Conservation (phyloP, 2,329 filamentous ascomycete species). For the Penicillium nordicum region DNA sequence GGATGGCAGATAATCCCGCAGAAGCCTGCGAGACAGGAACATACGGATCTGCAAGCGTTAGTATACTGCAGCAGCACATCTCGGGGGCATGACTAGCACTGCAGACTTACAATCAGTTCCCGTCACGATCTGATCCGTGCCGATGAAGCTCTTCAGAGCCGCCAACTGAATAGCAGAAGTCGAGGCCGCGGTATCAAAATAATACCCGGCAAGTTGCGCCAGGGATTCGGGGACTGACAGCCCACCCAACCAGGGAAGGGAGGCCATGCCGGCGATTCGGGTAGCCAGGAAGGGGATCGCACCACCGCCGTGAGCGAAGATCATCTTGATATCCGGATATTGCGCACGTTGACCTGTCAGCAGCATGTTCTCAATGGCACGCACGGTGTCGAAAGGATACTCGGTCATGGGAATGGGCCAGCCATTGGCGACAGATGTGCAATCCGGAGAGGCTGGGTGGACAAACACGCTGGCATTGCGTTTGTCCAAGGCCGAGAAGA, state of each 20-base stretch:
- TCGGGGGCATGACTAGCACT: too few relatives aligned
- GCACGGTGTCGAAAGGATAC: slow-evolving; percentile 27
- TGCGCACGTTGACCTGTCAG: slow-evolving; percentile 15
- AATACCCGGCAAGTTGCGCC: slow-evolving; percentile 23
- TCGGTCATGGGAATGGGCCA: slow-evolving; percentile 21
- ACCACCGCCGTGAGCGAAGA: slow-evolving; percentile 25
- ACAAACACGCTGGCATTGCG: slow-evolving; percentile 7
- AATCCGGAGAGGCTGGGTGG: slow-evolving; percentile 6
- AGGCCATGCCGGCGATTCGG: slow-evolving; percentile 21
- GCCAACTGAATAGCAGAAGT: slow-evolving; percentile 22
- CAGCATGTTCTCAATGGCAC: slow-evolving; percentile 24
- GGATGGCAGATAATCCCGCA: slow-evolving; percentile 6
- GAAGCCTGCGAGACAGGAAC: slow-evolving; percentile 11
- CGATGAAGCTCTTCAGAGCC: slow-evolving; percentile 25
- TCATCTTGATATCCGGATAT: slow-evolving; percentile 22
- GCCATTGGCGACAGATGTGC: slow-evolving; percentile 7
- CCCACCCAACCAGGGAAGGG: slow-evolving; percentile 17
- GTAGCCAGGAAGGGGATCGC: slow-evolving; percentile 22
- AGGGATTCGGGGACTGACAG: slow-evolving; percentile 12
- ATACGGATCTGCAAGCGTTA: slow-evolving; percentile 20
- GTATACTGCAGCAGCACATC: background rate
- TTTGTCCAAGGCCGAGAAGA: background rate
- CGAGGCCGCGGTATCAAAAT: slow-evolving; percentile 18
- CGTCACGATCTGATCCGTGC: slow-evolving; percentile 18
- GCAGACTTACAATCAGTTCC: slow-evolving; percentile 26